Percentiles rank a stretch among this genome's conserved stretches.
Evolutionary conservation across 78 protist genomes (phyloP).

Genomic region (Capsaspora owczarzaki): DNA sequence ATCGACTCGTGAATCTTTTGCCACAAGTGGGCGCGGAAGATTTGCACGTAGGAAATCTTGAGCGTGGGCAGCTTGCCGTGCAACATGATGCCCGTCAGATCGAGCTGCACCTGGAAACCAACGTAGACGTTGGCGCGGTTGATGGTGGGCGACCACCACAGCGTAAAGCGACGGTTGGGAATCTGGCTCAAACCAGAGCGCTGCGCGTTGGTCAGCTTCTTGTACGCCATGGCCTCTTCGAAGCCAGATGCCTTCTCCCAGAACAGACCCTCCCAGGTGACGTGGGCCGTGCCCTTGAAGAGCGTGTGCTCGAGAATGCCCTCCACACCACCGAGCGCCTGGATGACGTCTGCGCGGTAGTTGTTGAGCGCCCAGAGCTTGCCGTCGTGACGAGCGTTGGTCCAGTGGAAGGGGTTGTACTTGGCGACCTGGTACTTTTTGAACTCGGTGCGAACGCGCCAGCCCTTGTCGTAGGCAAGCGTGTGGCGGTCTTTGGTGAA

Average conservation of each 20-base stretch:
- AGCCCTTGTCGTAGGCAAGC: constrained; percentile 97
- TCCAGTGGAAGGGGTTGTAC: constrained; percentile 98
- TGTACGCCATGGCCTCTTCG: constrained; percentile 95
- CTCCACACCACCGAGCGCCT: constrained; percentile 99
- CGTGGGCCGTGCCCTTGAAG: constrained; percentile 99
- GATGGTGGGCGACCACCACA: constrained; percentile 99
- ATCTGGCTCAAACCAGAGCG: constrained; percentile 99
- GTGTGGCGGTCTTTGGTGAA: constrained; percentile 96
- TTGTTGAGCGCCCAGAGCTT: constrained; percentile 97
- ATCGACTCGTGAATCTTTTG: constrained; percentile 97
- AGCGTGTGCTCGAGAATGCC: constrained; percentile 99
- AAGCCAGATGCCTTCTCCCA: constrained; percentile 96
- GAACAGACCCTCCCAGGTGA: constrained; percentile 99
- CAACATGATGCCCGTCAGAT: constrained; percentile 99
- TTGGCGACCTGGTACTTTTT: constrained; percentile 88
- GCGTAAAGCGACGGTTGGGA: constrained; percentile 99
- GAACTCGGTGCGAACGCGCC: constrained; percentile 96
- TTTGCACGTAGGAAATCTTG: constrained; percentile 96
- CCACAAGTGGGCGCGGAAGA: constrained; percentile 99
- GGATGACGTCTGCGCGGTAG: constrained; percentile 99
- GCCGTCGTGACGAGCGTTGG: constrained; percentile 99
- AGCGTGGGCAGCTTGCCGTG: constrained; percentile 99
- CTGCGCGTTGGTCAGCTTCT: constrained; percentile 99
- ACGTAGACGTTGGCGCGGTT: constrained; percentile 98
- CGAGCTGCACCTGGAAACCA: constrained; percentile 99